Conservation (phyloP, 1,284 basidiomycete species). For the Pseudozyma sp. region DNA sequence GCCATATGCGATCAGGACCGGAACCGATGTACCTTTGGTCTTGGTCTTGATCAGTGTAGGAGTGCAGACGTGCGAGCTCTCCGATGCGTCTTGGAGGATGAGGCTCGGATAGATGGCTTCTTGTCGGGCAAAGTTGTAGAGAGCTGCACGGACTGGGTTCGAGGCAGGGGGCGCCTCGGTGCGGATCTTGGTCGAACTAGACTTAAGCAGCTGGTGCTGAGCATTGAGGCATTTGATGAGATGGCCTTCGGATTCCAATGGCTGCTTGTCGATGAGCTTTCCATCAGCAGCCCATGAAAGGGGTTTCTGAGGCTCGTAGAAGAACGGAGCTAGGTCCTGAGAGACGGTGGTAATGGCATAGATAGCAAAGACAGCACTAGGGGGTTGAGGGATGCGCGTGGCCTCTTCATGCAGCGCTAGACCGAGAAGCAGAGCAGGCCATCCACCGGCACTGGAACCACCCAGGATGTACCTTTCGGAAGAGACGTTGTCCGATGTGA, state of each 20-base stretch:
- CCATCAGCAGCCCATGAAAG: conserved; percentile 48
- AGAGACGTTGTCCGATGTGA: conserved; percentile 20
- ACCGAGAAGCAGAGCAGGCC: conserved; percentile 52
- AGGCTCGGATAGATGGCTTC: conserved; percentile 48
- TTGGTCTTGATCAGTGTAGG: conserved; percentile 31
- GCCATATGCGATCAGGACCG: conserved; percentile 49
- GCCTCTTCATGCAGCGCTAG: conserved; percentile 32
- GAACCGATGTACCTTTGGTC: conserved; percentile 1
- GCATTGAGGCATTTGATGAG: conserved; percentile 32
- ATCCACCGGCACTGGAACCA: conserved; percentile 54
- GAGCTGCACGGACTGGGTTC: conserved; percentile 40
- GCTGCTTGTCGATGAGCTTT: conserved; percentile 28
- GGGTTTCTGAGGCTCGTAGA: conserved; percentile 44
- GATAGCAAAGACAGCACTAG: conserved; percentile 49
- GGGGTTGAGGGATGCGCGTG: conserved; percentile 21
- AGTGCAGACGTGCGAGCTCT: conserved; percentile 30
- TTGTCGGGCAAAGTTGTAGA: conserved; percentile 56
- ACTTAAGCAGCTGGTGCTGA: conserved; percentile 19
- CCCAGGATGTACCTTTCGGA: conserved; percentile 46
- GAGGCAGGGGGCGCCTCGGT: conserved; percentile 44
- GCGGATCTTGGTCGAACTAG: conserved; percentile 20
- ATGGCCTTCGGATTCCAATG: conserved; percentile 28
- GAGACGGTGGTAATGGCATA: conserved; percentile 56
- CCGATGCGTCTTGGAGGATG: conserved; percentile 23
- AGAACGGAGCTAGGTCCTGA: conserved; percentile 34